A percentile compares a stretch with the other conserved stretches of the same genome.
phyloP scores from a whole-genome alignment of 2,329 filamentous ascomycete genomes.

The Pyrenochaeta sp. region DNA sequence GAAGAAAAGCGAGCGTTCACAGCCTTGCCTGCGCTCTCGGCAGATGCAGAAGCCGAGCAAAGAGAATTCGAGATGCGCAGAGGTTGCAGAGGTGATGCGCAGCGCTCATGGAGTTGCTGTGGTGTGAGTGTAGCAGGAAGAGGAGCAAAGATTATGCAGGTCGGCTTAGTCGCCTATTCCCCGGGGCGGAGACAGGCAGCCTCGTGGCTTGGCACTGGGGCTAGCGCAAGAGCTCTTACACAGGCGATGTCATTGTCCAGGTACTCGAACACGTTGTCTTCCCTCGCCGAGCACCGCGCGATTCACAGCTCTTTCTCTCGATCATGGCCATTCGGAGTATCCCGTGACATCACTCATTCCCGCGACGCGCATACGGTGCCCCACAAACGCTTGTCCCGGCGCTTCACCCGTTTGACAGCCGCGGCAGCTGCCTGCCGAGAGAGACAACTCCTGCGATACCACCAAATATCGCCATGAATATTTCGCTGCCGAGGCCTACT shows the following conservation, averaged over 20 bases:
- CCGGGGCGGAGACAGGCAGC: conserved; percentile 3
- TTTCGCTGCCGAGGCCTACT: conserved; percentile 67
- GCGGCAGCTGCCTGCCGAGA: neutral
- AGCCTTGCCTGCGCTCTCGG: neutral
- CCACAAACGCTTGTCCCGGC: neutral
- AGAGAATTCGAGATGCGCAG: conserved; percentile 15
- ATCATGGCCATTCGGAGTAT: conserved; percentile 10
- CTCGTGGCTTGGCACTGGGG: conserved; percentile 2
- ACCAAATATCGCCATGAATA: conserved; percentile 59
- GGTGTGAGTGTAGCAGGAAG: conserved; percentile 11
- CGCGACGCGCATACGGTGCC: neutral
- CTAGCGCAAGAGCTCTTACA: conserved; percentile 22
- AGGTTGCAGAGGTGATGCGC: conserved; percentile 19
- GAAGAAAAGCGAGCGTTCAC: conserved; percentile 7
- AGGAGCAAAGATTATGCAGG: conserved; percentile 14
- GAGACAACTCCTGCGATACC: neutral
- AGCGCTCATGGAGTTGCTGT: conserved; percentile 16
- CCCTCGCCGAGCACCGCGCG: conserved; percentile 1
- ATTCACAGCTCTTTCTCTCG: conserved; percentile 2
- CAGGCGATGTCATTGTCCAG: conserved; percentile 30
- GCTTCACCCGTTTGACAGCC: neutral
- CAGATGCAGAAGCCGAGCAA: conserved; percentile 1
- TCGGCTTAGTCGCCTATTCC: conserved; percentile 12
- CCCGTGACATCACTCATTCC: conserved; percentile 10
- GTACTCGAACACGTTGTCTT: conserved; percentile 15